Evolutionary conservation across 306 rosid genomes (phyloP).

Genomic region (Elaeagnus macrophylla): DNA sequence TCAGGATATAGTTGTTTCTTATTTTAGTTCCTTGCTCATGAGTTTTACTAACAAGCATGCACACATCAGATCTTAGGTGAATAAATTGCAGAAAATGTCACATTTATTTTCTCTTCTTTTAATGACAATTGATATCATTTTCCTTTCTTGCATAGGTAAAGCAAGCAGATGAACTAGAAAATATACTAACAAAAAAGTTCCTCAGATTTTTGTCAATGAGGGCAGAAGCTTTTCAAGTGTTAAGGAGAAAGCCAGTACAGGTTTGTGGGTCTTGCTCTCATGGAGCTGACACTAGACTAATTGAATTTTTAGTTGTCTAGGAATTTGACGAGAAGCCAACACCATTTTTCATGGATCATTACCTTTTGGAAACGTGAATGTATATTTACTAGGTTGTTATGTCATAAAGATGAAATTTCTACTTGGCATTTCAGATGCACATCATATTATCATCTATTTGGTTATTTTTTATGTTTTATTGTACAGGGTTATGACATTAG

Average conservation of each 20-base stretch:
- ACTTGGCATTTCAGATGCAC: not conserved
- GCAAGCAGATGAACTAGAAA: constrained; percentile 98
- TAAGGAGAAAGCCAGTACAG: constrained; percentile 94
- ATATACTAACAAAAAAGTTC: constrained; percentile 85
- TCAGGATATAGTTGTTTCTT: not conserved
- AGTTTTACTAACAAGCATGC: not conserved
- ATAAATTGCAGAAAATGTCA: not conserved
- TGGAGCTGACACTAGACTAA: not conserved
- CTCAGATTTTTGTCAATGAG: constrained; percentile 97
- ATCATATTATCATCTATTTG: not conserved
- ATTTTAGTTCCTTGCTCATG: not conserved
- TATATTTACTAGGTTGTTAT: not conserved
- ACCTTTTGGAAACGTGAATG: too few relatives aligned
- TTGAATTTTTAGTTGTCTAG: not conserved
- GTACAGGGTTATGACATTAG: constrained; percentile 95
- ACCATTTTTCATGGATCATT: too few relatives aligned
- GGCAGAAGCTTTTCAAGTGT: constrained; percentile 96
- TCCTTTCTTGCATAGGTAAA: constrained; percentile 55
- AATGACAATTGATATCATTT: not conserved
- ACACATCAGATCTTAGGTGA: not conserved
- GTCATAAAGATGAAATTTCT: not conserved
- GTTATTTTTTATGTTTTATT: constrained; percentile 15
- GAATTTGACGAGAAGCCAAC: not conserved
- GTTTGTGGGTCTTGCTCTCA: constrained; percentile 24
- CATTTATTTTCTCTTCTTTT: constrained; percentile 5